Evolutionary conservation across 2,329 filamentous ascomycete genomes (phyloP).

Genomic region (Diplodia mutila): DNA sequence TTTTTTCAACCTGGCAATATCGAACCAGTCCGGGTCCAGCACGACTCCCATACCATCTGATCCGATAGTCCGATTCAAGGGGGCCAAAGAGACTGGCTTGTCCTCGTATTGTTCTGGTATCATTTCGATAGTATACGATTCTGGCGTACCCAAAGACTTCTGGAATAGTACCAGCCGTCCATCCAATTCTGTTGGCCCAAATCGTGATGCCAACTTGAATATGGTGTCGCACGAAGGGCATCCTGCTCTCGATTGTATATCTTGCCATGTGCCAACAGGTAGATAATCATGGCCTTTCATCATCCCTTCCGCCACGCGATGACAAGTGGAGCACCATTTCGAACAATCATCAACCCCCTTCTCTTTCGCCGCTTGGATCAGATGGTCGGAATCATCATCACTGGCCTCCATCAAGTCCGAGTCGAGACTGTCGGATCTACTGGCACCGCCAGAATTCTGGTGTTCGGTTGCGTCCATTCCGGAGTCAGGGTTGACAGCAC

Average conservation of each 20-base stretch:
- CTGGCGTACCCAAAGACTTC: too few species aligned
- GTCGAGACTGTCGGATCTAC: not conserved
- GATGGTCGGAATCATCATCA: not conserved
- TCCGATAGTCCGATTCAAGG: too few species aligned
- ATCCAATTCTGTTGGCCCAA: too few species aligned
- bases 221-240: not conserved
- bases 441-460: too few species aligned
- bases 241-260: not conserved
- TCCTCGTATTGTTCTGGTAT: too few species aligned
- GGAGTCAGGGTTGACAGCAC: too few species aligned
- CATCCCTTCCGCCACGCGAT: not conserved
- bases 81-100: not conserved
- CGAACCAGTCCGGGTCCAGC: not conserved
- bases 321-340: not conserved
- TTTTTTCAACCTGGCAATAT: not conserved
- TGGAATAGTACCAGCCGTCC: too few species aligned
- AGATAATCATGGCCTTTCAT: not conserved
- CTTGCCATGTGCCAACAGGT: not conserved
- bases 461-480: too few species aligned
- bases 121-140: too few species aligned
- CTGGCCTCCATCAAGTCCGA: fast-evolving
- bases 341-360: not conserved
- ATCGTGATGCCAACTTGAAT: not conserved
- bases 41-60: too few species aligned
- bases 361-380: not conserved